These are phyloP conservation scores for Chimonanthus salicifolius DNA, from an alignment of 164 flowering plant species.

Conservation along the genomic window DNA sequence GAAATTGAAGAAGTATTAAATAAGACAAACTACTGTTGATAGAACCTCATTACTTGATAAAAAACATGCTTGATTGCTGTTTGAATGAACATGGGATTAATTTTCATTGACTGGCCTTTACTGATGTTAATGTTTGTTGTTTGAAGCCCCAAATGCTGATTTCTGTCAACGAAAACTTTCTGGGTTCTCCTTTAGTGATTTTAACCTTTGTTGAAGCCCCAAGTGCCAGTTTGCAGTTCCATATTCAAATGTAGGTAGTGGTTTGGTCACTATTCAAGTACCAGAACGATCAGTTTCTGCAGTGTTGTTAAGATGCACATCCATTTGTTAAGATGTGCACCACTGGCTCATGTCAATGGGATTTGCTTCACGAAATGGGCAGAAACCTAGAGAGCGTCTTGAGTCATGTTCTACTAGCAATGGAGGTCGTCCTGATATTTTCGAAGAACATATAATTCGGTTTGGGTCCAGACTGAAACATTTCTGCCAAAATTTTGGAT, in stretches of 20 bases:
- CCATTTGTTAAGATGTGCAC: neutral
- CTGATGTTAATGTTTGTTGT: neutral
- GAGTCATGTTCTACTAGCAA: too few species aligned
- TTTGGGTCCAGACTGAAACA: too few species aligned
- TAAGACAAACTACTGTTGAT: neutral
- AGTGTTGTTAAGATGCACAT: neutral
- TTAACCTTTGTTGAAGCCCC: too few species aligned
- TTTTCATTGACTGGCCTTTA: neutral
- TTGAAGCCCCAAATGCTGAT: neutral
- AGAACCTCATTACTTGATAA: neutral
- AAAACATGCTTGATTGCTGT: neutral
- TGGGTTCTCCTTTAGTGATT: neutral
- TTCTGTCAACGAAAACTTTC: neutral
- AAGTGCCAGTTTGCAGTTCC: neutral
- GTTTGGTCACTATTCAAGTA: neutral
- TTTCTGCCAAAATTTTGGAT: too few species aligned
- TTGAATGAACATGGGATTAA: neutral
- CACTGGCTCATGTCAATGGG: neutral
- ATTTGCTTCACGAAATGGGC: neutral
- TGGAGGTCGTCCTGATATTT: too few species aligned
- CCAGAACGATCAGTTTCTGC: neutral
- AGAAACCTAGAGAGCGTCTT: neutral
- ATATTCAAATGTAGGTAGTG: neutral
- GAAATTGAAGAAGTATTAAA: neutral
- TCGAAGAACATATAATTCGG: too few species aligned